These are phyloP conservation scores for Linum tenue DNA, from an alignment of 345 rosid species.

Conservation along the genomic window DNA sequence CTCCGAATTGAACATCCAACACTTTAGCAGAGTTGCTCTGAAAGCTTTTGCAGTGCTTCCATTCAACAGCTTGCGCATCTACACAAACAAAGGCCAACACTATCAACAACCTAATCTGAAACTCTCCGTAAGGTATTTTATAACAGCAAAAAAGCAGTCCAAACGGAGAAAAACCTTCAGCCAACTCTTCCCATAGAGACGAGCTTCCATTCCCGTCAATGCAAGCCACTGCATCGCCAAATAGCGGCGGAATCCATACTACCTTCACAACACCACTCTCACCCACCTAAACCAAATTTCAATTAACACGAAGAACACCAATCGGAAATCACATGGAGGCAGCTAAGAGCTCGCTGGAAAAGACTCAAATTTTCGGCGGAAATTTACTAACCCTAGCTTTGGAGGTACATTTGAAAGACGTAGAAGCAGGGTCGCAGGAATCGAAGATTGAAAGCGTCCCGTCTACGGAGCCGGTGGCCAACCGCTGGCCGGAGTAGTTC, in stretches of 20 bases:
- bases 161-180: slow-evolving; percentile 33
- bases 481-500: slow-evolving; percentile 61
- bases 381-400: slow-evolving; percentile 35
- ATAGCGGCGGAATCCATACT: slow-evolving; percentile 74
- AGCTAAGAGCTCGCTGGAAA: not conserved
- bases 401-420: slow-evolving; percentile 47
- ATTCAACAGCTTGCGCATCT: slow-evolving; percentile 43
- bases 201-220: slow-evolving; percentile 54
- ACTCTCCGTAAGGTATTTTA: not conserved
- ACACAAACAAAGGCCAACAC: slow-evolving; percentile 6
- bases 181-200: slow-evolving; percentile 65
- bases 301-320: not conserved
- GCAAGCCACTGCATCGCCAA: slow-evolving; percentile 71
- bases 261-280: slow-evolving; percentile 47
- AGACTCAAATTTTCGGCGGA: too few relatives aligned
- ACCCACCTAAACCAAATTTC: slow-evolving; percentile 32
- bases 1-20: slow-evolving; percentile 72
- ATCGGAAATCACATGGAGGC: not conserved
- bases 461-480: slow-evolving; percentile 53
- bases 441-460: slow-evolving; percentile 56
- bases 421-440: slow-evolving; percentile 40
- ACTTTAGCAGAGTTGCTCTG: slow-evolving; percentile 33
- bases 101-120: not conserved
- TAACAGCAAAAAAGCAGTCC: too few relatives aligned
- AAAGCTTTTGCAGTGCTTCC: slow-evolving; percentile 58